A percentile compares a stretch with the other conserved stretches of the same genome.
phyloP scores from a whole-genome alignment of 345 rosid genomes.

The Cardamine chenopodiifolia region DNA sequence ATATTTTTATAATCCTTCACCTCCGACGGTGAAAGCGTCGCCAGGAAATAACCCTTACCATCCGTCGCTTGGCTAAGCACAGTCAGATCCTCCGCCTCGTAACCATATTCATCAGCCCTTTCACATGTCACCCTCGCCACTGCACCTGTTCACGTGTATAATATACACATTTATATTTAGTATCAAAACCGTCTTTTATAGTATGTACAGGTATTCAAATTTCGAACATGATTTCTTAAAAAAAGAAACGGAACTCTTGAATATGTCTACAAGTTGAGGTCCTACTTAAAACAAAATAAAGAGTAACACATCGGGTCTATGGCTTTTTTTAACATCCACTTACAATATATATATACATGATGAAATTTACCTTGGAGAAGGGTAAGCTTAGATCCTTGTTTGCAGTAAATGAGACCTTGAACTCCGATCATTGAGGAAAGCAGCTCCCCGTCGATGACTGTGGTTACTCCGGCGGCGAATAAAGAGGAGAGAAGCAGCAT shows the following conservation, averaged over 20 bases:
- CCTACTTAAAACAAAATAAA: neutral
- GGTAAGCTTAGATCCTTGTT: conserved; percentile 43
- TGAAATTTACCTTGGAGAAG: conserved; percentile 56
- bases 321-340: neutral
- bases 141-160: conserved; percentile 47
- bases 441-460: conserved; percentile 29
- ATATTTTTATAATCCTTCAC: conserved; percentile 37
- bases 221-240: neutral
- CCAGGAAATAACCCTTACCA: conserved; percentile 58
- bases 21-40: conserved; percentile 57
- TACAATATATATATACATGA: neutral
- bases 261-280: neutral
- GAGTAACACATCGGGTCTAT: neutral
- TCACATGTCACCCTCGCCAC: conserved; percentile 67
- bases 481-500: conserved; percentile 40
- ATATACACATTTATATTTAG: neutral
- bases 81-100: conserved; percentile 57
- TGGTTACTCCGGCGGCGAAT: conserved; percentile 28
- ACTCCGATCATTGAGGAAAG: conserved; percentile 54
- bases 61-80: conserved; percentile 61
- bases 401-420: conserved; percentile 68
- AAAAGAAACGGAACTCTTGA: neutral
- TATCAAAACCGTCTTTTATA: neutral
- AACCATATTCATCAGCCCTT: conserved; percentile 53
- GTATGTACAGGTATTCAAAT: neutral